A percentile compares a stretch with the other conserved stretches of the same genome.
Evolutionary conservation across 441 rosid species (phyloP).

Genomic region (Corymbia citriodora): DNA sequence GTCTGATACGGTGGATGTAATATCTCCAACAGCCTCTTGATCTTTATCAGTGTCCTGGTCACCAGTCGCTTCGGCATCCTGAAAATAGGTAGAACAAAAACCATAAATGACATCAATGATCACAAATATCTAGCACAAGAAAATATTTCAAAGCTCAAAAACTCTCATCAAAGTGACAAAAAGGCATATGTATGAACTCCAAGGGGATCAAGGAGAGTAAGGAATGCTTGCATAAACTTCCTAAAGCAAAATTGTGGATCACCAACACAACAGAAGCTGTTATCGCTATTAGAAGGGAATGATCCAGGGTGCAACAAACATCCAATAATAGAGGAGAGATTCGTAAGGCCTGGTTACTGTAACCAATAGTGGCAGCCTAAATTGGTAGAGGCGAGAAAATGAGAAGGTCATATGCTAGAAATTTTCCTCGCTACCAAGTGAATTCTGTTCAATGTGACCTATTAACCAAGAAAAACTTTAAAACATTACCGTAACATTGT

Average conservation of each 20-base stretch:
- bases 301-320: not conserved
- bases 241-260: not conserved
- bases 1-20: slow-evolving; percentile 7
- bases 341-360: not conserved
- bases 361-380: not conserved
- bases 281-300: not conserved
- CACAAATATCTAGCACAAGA: not conserved
- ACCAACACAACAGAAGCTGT: not conserved
- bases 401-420: not conserved
- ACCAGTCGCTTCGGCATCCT: slow-evolving; percentile 33
- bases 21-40: slow-evolving; percentile 23
- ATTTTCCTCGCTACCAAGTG: not conserved
- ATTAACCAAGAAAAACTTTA: not conserved
- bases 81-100: slow-evolving; percentile 5
- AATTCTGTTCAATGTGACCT: not conserved
- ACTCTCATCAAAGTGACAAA: not conserved
- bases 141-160: slow-evolving; percentile 7
- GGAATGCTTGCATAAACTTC: not conserved
- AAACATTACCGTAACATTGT: slow-evolving; percentile 41
- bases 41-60: slow-evolving; percentile 19
- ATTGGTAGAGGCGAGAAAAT: not conserved
- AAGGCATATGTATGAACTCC: not conserved
- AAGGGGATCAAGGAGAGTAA: not conserved
- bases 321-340: not conserved
- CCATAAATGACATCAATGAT: not conserved